phyloP scores from a whole-genome alignment of 108 stramenopile species.

The Licmophora abbreviata region DNA sequence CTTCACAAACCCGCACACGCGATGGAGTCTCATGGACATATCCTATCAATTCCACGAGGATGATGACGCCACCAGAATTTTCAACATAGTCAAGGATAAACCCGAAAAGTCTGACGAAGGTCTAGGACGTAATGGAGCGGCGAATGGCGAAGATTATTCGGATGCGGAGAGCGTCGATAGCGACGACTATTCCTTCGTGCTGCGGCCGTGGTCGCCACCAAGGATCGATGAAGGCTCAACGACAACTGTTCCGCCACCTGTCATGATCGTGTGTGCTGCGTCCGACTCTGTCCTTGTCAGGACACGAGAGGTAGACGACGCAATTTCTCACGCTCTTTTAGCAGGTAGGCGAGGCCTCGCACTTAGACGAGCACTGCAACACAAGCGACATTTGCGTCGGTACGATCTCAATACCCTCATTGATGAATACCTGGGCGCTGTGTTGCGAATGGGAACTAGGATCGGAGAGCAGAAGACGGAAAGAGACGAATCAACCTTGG shows the following conservation, averaged over 20 bases:
- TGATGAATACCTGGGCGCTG: constrained; percentile 44
- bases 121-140: background rate
- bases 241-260: constrained; percentile 28
- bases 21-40: constrained; percentile 52
- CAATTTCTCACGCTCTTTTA: constrained; percentile 45
- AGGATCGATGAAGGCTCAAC: constrained; percentile 17
- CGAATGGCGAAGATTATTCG: constrained; percentile 17
- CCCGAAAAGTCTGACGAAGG: constrained; percentile 9
- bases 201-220: constrained; percentile 24
- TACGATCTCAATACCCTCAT: constrained; percentile 44
- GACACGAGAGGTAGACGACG: constrained; percentile 68
- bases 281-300: constrained; percentile 40
- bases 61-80: constrained; percentile 8
- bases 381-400: constrained; percentile 43
- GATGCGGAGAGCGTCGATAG: constrained; percentile 41
- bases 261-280: constrained; percentile 36
- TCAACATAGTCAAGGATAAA: constrained; percentile 1
- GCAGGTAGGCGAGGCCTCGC: constrained; percentile 46
- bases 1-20: constrained; percentile 48
- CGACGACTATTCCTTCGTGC: constrained; percentile 68
- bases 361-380: constrained; percentile 41
- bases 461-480: background rate
- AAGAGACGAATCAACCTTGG: constrained; percentile 2
- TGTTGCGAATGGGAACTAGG: constrained; percentile 29
- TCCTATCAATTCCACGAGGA: constrained; percentile 19